Evolutionary conservation across 2,329 filamentous ascomycete genomes (phyloP), one percentile per base, ranked within the genome.

Genomic region (Fusarium temperatum): DNA sequence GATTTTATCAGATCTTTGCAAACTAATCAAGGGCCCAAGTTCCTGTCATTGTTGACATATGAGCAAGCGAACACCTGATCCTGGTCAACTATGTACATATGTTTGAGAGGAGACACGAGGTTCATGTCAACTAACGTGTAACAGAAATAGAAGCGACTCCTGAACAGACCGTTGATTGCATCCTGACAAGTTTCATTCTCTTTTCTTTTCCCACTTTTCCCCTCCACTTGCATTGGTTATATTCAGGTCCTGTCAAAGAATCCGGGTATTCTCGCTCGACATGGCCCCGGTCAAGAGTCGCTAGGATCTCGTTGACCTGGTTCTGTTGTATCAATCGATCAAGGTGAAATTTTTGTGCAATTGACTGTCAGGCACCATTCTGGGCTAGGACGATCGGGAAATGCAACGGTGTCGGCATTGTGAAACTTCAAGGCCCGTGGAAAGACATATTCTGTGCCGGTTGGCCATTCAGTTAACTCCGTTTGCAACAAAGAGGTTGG

Each of bases 1-100:
- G 38, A 55, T 61, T 57, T 69, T 74, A 72, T 67, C 57, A 60
- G 63, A 68, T 70, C 67, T 60, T 71, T 39, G 60, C 32, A 61
- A 58, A 59, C 38, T 45, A 63, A 53, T 28, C 45, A 51, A 57
- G 55, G 41, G 24, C 44, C 44, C 41, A 58, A 58, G 55, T 50
- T 41, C 36, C 55, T 65, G 50, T 48, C 66, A 57, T 68, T 71
- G 36, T 68, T 68, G 67, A 65, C 55, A 59, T 41, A 45, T 64
- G 67, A 70, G 45, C 47, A 66, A 53, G 26, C 36, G 36, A 51
- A 47, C n/a, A 41, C 45, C 51, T 66, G 38, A 42, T 44, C 66
- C 66, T 50, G 57, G 66, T 54, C 45, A 54, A 39, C 24, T 36
- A 63, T 32, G 54, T 36, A 35, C 32, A 35, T 35, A 35, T 35